Percentiles rank a stretch among this genome's conserved stretches.
Evolutionary conservation across 345 rosid genomes (phyloP).

Genomic region (Clausena lansium): DNA sequence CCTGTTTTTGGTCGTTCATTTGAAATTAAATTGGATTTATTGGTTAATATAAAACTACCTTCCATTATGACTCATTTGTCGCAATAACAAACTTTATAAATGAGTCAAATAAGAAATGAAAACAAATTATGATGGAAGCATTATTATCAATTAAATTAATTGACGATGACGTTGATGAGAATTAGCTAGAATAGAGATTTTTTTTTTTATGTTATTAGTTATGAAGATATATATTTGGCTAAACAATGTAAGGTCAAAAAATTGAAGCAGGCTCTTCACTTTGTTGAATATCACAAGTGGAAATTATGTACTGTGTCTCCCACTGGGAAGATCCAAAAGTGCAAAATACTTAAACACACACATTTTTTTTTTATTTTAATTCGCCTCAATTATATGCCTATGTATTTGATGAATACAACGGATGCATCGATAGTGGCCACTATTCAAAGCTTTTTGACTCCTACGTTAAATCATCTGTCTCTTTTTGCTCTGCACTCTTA

Average conservation of each 20-base stretch:
- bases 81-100: background rate
- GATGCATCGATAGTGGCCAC: slow-evolving; percentile 2
- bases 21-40: no score
- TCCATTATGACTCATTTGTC: background rate
- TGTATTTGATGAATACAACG: background rate
- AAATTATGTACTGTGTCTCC: background rate
- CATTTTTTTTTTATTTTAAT: background rate
- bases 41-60: background rate
- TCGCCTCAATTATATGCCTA: background rate
- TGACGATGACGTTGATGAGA: background rate
- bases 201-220: no score
- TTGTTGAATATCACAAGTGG: background rate
- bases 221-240: background rate
- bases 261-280: slow-evolving; percentile 8
- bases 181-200: background rate
- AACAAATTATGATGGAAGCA: background rate
- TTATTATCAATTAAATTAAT: no score
- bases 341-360: background rate
- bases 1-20: background rate
- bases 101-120: background rate
- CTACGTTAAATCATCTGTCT: background rate
- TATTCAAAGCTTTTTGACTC: slow-evolving; percentile 14
- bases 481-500: slow-evolving; percentile 5
- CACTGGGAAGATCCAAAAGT: slow-evolving; percentile 13
- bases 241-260: background rate